Evolutionary conservation across 257 asterid species (phyloP).

Genomic region (Solanum etuberosum): DNA sequence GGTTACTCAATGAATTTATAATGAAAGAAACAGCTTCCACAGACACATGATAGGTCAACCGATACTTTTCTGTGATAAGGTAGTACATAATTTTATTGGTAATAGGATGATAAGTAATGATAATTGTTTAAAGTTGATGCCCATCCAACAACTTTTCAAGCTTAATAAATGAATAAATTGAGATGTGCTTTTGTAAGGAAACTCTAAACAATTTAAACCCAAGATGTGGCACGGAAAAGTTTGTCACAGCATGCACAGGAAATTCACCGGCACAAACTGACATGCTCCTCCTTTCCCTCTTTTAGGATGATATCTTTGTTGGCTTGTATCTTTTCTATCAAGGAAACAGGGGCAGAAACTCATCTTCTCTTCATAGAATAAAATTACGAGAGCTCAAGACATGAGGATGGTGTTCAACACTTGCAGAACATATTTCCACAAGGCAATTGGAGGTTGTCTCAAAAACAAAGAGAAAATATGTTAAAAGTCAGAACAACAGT

Average conservation of each 20-base stretch:
- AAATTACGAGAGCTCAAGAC: neutral
- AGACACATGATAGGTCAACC: neutral
- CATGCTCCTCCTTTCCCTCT: neutral
- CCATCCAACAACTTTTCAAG: neutral
- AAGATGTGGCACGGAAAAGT: neutral
- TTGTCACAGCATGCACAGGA: neutral
- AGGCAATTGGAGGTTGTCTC: neutral
- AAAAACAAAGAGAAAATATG: neutral
- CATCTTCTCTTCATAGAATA: neutral
- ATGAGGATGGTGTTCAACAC: neutral
- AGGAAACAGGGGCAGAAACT: neutral
- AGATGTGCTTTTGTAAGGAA: neutral
- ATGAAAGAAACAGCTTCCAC: neutral
- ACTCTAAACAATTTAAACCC: neutral
- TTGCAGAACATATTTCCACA: neutral
- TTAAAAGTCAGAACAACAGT: neutral
- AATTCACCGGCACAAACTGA: neutral
- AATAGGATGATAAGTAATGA: neutral
- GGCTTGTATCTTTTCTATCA: neutral
- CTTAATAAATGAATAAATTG: neutral
- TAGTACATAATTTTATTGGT: neutral
- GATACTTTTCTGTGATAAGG: neutral
- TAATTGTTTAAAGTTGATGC: neutral
- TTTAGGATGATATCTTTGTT: neutral
- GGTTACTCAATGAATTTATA: neutral